phyloP scores from a whole-genome alignment of 345 rosid genomes.

The Tarenaya hassleriana region DNA sequence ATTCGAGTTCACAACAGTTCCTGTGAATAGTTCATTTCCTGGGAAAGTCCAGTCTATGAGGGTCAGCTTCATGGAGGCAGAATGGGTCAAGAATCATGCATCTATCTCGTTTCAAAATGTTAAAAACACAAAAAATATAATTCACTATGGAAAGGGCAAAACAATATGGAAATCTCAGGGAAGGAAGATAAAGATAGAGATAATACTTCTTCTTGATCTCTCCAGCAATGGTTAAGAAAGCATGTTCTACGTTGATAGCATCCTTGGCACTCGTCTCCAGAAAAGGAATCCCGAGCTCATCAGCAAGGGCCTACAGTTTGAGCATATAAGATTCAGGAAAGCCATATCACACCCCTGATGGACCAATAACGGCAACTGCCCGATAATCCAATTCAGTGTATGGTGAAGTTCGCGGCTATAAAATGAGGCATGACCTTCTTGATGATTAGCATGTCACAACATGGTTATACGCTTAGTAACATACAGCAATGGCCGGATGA shows the following conservation, averaged over 20 bases:
- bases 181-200: not conserved
- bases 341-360: too few species aligned
- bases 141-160: not conserved
- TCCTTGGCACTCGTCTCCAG: conserved; percentile 65
- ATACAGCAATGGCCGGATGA: conserved; percentile 7
- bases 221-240: conserved; percentile 58
- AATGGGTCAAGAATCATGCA: not conserved
- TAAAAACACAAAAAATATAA: not conserved
- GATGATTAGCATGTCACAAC: not conserved
- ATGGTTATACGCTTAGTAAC: not conserved
- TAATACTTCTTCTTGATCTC: conserved; percentile 53
- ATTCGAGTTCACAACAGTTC: too few species aligned
- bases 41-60: not conserved
- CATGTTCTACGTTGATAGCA: conserved; percentile 54
- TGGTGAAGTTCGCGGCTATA: not conserved
- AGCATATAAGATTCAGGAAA: too few species aligned
- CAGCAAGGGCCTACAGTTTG: conserved; percentile 49
- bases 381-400: not conserved
- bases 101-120: not conserved
- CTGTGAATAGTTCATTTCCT: not conserved
- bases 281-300: conserved; percentile 57
- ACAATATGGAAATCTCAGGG: not conserved
- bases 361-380: too few species aligned
- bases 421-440: conserved; percentile 1
- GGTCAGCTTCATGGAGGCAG: not conserved